These are phyloP conservation scores for Prunus dulcis DNA, from an alignment of 306 rosid genomes.

Conservation along the genomic window DNA sequence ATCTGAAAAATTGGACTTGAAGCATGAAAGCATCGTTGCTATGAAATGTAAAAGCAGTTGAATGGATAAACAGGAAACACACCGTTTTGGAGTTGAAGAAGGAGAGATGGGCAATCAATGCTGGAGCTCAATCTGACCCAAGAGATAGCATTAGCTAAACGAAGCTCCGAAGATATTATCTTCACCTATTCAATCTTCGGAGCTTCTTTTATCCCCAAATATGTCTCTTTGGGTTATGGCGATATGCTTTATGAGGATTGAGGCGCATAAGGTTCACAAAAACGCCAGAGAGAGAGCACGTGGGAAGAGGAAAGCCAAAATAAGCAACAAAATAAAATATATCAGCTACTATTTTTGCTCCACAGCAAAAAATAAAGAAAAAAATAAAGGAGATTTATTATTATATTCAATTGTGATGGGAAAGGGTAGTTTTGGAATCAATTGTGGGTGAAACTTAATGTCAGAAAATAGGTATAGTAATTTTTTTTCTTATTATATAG, in stretches of 20 bases:
- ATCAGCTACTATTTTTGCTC: neutral
- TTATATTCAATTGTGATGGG: no score
- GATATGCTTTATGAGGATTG: conserved; percentile 1
- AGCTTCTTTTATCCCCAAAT: neutral
- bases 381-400: no score
- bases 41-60: neutral
- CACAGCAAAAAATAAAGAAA: neutral
- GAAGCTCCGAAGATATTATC: neutral
- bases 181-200: neutral
- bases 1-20: neutral
- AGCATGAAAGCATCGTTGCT: neutral
- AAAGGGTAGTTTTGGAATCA: no score
- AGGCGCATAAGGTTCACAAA: conserved; percentile 3
- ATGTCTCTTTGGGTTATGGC: neutral
- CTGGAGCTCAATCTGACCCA: neutral
- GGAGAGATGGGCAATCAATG: neutral
- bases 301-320: neutral
- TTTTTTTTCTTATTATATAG: no score
- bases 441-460: no score
- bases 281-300: conserved; percentile 2
- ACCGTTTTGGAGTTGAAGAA: neutral
- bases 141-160: neutral
- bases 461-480: no score
- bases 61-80: neutral
- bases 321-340: no score